phyloP scores from a whole-genome alignment of 305 asterid species.

The Solanum hybrid region DNA sequence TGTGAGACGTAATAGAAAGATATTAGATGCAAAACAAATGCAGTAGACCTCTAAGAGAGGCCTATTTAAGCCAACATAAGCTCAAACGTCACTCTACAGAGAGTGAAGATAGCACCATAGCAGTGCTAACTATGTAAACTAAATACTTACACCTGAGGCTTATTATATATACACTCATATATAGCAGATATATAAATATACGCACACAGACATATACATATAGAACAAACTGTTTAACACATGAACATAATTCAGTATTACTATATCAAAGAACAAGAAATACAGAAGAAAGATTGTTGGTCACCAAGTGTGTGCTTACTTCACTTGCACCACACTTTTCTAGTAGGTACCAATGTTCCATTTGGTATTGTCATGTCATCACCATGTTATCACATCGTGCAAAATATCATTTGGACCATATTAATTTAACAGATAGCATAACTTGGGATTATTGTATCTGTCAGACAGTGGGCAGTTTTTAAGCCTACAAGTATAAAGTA shows the following conservation, averaged over 20 bases:
- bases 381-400: not conserved
- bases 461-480: not conserved
- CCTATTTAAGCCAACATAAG: not conserved
- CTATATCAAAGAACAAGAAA: slow-evolving; percentile 1
- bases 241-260: not conserved
- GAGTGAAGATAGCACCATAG: not conserved
- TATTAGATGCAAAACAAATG: not conserved
- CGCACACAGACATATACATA: not conserved
- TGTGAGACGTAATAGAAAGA: not conserved
- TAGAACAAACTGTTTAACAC: not conserved
- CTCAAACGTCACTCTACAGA: not conserved
- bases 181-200: not conserved
- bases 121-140: not conserved
- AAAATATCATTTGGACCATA: not conserved
- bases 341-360: not conserved
- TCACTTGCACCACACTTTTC: not conserved
- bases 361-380: not conserved
- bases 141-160: not conserved
- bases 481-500: not conserved
- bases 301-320: not conserved
- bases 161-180: not conserved
- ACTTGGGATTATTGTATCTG: not conserved
- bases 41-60: slow-evolving; percentile 1
- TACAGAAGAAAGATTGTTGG: not conserved
- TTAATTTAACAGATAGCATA: not conserved